Evolutionary conservation across 1,139 yeast species (phyloP), one percentile per base, ranked within the genome.

Genomic region (Blastobotrys aristatus): DNA sequence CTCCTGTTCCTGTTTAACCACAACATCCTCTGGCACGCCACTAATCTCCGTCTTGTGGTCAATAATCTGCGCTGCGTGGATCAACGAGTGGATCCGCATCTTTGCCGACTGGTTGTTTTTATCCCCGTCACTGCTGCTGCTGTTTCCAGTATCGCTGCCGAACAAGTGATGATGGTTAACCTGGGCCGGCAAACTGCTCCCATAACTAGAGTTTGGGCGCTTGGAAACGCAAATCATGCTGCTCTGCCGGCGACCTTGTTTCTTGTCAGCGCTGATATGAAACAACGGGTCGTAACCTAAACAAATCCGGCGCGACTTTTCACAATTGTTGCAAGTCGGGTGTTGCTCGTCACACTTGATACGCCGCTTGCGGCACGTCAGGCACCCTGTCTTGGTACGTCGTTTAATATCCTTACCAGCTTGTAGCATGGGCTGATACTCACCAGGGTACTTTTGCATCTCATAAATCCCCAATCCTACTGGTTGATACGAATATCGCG

Each of bases 241-340:
- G 2, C 40, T 24, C 8, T 16, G 29, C 24, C 22, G 27, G 5
- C 33, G 20, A 16, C 27, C 27, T n/a, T 27, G 24, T 27, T 57
- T 49, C 34, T 57, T 54, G 33, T 57, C 60, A 17, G 50, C 51
- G 11, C 52, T 50, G 22, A 47, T 39, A 11, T 52, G 50, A 46
- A 67, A 67, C 8, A 67, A 52, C 1, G 70, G 66, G 53, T 61
- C 86, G 61, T 83, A 83, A 2, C 88, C 89, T 11, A 82, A 68
- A 59, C 95, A 85, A 13, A 77, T 75, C 54, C 85, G 80, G 50
- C 79, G 79, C 40, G 83, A 75, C 53, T 85, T 75, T 58, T 80
- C 84, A 63, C 95, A 85, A 63, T 85, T 84, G 58, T 70, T 73
- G 61, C 94, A 85, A 45, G 75, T 73, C 1, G 92, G 92, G 56